phyloP scores from a whole-genome alignment of 345 rosid species.

The Gossypium turneri region DNA sequence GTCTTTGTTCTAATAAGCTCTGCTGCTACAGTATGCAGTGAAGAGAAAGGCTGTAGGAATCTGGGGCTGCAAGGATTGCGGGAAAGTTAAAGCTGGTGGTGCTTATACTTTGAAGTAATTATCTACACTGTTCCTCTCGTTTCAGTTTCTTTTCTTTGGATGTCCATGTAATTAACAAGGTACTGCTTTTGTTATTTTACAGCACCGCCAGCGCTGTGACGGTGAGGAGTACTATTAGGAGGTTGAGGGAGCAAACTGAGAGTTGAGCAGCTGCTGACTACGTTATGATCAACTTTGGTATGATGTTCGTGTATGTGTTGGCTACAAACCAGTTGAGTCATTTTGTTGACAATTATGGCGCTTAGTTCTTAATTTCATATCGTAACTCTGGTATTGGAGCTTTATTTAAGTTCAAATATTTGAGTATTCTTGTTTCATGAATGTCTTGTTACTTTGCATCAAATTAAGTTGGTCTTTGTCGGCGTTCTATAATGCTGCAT shows the following conservation, averaged over 20 bases:
- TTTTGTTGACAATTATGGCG: neutral
- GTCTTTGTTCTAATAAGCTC: neutral
- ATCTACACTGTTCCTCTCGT: neutral
- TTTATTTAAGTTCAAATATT: neutral
- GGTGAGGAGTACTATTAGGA: slow-evolving; percentile 82
- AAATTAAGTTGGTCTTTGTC: neutral
- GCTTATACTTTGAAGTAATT: slow-evolving; percentile 90
- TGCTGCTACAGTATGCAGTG: slow-evolving; percentile 61
- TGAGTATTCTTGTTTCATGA: neutral
- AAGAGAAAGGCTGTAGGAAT: slow-evolving; percentile 96
- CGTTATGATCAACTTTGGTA: neutral
- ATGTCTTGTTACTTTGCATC: neutral
- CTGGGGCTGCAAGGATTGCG: slow-evolving; percentile 98
- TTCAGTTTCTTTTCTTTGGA: neutral
- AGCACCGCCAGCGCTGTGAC: slow-evolving; percentile 91
- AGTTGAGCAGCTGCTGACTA: slow-evolving; percentile 33
- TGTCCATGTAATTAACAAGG: neutral
- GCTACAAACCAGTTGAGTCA: neutral
- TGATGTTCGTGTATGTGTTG: neutral
- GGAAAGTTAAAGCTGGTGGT: slow-evolving; percentile 93
- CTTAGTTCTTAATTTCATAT: neutral
- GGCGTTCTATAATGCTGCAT: neutral
- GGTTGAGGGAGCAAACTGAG: slow-evolving; percentile 95
- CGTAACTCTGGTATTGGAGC: neutral
- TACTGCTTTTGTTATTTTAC: slow-evolving; percentile 12